Evolutionary conservation across 2,329 filamentous ascomycete species (phyloP).

Genomic region (Monilinia aucupariae): DNA sequence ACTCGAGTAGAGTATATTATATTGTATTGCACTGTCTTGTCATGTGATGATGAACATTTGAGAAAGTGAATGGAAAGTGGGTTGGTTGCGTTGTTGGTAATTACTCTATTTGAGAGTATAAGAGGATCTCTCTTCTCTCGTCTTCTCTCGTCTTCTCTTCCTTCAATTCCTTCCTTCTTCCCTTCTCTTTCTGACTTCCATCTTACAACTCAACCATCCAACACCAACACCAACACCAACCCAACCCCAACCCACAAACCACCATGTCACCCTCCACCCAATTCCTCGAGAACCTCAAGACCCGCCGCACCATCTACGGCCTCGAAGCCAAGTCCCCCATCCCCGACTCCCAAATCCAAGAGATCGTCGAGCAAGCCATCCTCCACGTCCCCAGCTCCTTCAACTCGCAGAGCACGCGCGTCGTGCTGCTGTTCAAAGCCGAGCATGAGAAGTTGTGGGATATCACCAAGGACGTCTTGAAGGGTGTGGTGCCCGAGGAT

Average conservation of each 20-base stretch:
- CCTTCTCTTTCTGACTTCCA: too few relatives aligned
- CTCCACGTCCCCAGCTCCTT: slow-evolving; percentile 72
- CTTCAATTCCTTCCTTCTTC: too few relatives aligned
- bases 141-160: too few relatives aligned
- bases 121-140: too few relatives aligned
- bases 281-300: slow-evolving; percentile 56
- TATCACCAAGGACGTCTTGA: slow-evolving; percentile 58
- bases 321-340: slow-evolving; percentile 60
- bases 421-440: slow-evolving; percentile 70
- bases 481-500: slow-evolving; percentile 57
- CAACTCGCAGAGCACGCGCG: slow-evolving; percentile 80
- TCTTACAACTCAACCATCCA: neutral
- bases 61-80: too few relatives aligned
- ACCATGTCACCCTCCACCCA: slow-evolving; percentile 25
- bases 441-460: slow-evolving; percentile 91
- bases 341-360: slow-evolving; percentile 52
- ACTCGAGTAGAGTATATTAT: too few relatives aligned
- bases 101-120: too few relatives aligned
- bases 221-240: neutral
- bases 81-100: too few relatives aligned
- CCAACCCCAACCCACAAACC: neutral
- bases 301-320: slow-evolving; percentile 64
- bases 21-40: too few relatives aligned
- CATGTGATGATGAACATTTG: too few relatives aligned
- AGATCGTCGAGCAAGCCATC: slow-evolving; percentile 60